A percentile compares a stretch with the other conserved stretches of the same genome.
These are phyloP conservation scores for Bimuria novae-zelandiae DNA, from an alignment of 2,329 filamentous ascomycete species.

Conservation along the genomic window DNA sequence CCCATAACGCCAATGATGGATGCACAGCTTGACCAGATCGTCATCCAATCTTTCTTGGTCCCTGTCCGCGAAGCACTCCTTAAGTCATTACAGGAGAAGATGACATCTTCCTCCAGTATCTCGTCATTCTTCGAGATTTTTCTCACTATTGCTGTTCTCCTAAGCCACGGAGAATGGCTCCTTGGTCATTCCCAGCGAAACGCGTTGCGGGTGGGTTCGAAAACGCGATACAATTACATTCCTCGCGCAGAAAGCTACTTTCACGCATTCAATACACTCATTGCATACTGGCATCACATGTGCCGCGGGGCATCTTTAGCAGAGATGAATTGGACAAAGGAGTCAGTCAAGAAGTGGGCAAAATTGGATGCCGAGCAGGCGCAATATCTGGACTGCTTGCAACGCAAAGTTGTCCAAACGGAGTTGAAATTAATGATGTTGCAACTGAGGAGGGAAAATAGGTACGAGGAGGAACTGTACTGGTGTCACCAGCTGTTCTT, in stretches of 20 bases:
- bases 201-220: constrained; percentile 11
- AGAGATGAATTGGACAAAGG: neutral
- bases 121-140: constrained; percentile 20
- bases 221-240: constrained; percentile 6
- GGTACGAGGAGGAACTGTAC: constrained; percentile 14
- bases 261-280: constrained; percentile 1
- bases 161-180: constrained; percentile 14
- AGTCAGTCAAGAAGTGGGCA: neutral
- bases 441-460: neutral
- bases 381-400: neutral
- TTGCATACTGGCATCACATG: constrained; percentile 1
- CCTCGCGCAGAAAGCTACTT: constrained; percentile 2
- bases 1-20: constrained; percentile 22
- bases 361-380: neutral
- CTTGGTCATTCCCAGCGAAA: constrained; percentile 16
- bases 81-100: constrained; percentile 10
- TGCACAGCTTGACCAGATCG: constrained; percentile 19
- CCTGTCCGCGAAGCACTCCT: constrained; percentile 11
- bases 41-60: constrained; percentile 13
- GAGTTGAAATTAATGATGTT: neutral
- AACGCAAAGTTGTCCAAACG: neutral
- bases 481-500: constrained; percentile 19
- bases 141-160: constrained; percentile 12
- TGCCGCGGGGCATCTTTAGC: neutral
- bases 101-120: neutral